Percentiles rank a stretch among this genome's conserved stretches.
These are phyloP conservation scores for Solanum chiquidenum DNA, from an alignment of 257 asterid genomes.

Conservation along the genomic window DNA sequence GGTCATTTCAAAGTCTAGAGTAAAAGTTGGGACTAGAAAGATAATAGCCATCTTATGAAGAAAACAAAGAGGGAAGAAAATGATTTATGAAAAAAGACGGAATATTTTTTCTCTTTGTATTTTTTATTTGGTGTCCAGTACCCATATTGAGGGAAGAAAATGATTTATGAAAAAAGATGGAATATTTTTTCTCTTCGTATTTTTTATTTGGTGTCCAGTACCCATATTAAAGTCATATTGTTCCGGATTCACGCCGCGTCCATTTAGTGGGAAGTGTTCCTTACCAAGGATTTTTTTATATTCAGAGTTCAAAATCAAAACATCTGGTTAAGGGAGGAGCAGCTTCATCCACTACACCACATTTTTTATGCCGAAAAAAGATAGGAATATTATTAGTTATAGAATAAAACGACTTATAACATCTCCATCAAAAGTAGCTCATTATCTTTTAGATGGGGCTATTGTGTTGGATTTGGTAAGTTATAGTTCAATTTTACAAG, in stretches of 20 bases:
- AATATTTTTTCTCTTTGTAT: no score
- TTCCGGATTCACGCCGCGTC: no score
- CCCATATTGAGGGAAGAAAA: not conserved
- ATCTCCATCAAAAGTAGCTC: slow-evolving; percentile 5
- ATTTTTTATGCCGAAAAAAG: no score
- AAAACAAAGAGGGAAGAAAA: not conserved
- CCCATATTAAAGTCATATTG: no score
- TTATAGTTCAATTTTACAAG: slow-evolving; percentile 7
- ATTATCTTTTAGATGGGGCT: not conserved
- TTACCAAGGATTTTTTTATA: no score
- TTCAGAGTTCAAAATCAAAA: no score
- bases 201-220: no score
- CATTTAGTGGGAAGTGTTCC: no score
- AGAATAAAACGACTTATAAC: not conserved
- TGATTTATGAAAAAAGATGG: not conserved
- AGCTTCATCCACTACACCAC: no score
- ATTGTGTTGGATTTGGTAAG: slow-evolving; percentile 3
- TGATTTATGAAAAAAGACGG: not conserved
- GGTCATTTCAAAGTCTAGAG: not conserved
- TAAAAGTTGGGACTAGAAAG: not conserved
- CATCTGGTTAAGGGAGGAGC: no score
- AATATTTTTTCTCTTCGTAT: no score
- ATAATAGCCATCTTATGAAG: not conserved
- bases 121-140: no score
- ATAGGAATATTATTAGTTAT: not conserved